Base-by-base conservation (phyloP, 2,329 filamentous ascomycete genomes). In the Fusarium guadeloupense region DNA sequence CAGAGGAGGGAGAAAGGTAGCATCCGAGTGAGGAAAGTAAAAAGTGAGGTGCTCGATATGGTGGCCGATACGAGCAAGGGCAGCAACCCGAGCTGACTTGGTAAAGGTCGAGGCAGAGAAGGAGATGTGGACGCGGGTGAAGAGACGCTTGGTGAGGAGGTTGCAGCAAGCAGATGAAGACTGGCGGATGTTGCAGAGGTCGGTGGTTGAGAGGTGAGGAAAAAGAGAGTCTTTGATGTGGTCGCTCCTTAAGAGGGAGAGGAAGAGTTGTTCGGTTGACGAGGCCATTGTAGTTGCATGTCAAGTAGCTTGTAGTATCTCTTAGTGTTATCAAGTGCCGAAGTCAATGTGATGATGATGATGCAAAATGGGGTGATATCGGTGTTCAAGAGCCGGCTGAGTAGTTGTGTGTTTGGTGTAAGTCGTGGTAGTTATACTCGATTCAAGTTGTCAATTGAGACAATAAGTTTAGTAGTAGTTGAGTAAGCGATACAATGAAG, bases 1-100 rank as follows among this genome's bases (percentile, higher is more conserved):
- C 39, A 97, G 83, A n/a, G 92, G 92, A 14, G 92, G 90, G 9
- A 96, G 81, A 72, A 93, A 93, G 35, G 91, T 95, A 47, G 90
- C 85, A n/a, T 85, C 78, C 6, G 86, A 87, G 76, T 96, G 92
- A 23, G 91, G 85, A 66, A 96, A 84, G 71, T 82, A 83, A 77
- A 97, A 96, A 53, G 85, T 90, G 48, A 96, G 81, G 55, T 89
- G 89, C 75, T 91, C 87, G 69, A 96, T 85, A 74, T 94, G 86
- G 66, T 88, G 87, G 53, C 92, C 93, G 68, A 97, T 88, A 58
- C 90, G 84, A 56, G 87, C 85, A 53, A 97, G 81, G 20, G 92
- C 91, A 57, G 89, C 86, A 65, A 95, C 81, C 44, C 90, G 85
- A 61, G 86, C 84, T 28, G 88, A 85, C 68, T 88, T 89, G 45